Evolutionary conservation across 768 basidiomycete genomes (phyloP).

Genomic region (Kwoniella heveanensis): DNA sequence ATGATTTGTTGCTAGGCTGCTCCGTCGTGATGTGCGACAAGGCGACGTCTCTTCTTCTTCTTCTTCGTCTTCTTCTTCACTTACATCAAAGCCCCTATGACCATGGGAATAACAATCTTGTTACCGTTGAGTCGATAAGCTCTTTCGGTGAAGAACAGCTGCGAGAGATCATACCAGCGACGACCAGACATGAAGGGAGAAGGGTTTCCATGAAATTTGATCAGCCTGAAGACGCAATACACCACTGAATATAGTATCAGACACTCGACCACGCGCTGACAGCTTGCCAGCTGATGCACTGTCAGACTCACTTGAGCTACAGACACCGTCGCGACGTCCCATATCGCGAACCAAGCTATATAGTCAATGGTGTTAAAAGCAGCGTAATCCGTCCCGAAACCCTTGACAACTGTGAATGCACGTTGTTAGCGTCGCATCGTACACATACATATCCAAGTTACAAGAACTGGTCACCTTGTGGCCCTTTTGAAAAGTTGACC

Average conservation of each 20-base stretch:
- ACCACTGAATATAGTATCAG: not conserved
- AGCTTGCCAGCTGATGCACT: not conserved
- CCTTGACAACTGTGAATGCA: not conserved
- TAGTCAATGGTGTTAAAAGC: not conserved
- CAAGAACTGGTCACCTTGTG: no score
- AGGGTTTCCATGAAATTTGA: not conserved
- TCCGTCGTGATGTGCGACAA: no score
- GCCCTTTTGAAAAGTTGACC: not conserved
- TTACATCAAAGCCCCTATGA: not conserved
- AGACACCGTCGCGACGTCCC: not conserved
- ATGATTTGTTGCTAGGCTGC: no score
- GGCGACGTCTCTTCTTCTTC: no score
- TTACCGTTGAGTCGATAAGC: constrained; percentile 8
- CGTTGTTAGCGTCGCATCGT: not conserved
- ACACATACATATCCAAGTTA: no score
- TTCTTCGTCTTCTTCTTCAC: no score
- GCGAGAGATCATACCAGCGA: not conserved
- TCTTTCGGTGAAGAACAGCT: constrained; percentile 3
- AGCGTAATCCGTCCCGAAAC: not conserved
- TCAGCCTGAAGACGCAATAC: no score
- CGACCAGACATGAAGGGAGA: no score
- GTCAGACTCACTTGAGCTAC: not conserved
- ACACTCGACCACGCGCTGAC: not conserved
- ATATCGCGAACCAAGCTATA: not conserved
- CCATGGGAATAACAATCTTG: not conserved